Evolutionary conservation across 495 filamentous ascomycete genomes (phyloP), one percentile per base, ranked within the genome.

Genomic region (Penicillium canariense): DNA sequence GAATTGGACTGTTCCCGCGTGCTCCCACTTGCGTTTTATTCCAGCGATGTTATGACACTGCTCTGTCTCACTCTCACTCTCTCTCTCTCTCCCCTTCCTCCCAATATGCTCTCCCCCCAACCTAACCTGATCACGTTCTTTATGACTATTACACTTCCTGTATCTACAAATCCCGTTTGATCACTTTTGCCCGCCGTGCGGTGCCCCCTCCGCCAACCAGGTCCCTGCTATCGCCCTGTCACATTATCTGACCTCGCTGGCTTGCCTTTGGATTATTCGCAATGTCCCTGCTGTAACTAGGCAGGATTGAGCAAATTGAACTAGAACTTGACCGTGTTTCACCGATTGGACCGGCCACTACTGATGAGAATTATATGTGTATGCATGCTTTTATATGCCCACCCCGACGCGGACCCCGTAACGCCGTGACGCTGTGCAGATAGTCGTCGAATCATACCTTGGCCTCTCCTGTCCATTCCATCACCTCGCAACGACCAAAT

Each of bases 401-500:
- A 39, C 1, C 17, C 36, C 17, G 11, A 20, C 1, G 3, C 5
- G 7, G 22, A 22, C 36, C 12, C 36, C 36, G 12, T 11, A 39
- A 12, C 15, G 5, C 35, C 35, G 18, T 18, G 11, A 17, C 7
- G n/a, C 14, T 14, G 14, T 15, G 22, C 31, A 14, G 17, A 8
- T 8, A 8, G 31, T 28, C 14, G 20, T 14, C 44, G 4, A 22
- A n/a, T n/a, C n/a, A n/a, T n/a, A n/a, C n/a, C n/a, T n/a, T n/a
- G n/a, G n/a, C 14, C 5, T 12, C 17, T 25, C 3, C 46, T 22
- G 26, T 22, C 18, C 20, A 23, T 12, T 11, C 10, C 26, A 4
- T 35, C 11, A 87, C 53, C 77, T 73, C 60, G 65, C 81, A 17
- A 96, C 84, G 60, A 91, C 91, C 50, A 96, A 69, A 77, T 96